Evolutionary conservation across 2,329 filamentous ascomycete genomes (phyloP), one percentile per base, ranked within the genome.

Genomic region (Cordyceps javanica): DNA sequence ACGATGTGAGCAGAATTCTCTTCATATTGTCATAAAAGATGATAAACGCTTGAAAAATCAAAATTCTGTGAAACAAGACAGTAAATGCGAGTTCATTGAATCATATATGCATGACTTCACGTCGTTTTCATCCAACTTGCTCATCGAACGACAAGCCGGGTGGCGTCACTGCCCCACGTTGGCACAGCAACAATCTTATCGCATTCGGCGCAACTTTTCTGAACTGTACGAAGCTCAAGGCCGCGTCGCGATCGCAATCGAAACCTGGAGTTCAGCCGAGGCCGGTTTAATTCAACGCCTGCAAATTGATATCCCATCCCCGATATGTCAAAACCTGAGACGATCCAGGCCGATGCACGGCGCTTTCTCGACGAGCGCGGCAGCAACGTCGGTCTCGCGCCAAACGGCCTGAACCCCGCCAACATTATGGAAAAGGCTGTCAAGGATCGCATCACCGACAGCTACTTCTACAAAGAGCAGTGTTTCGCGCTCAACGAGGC

Each of bases 401-500:
- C 84, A 59, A 87, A 93, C 70, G 91, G 91, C 60, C 88, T 95
- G 68, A 97, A 97, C 75, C 93, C 93, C 1, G 90, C 91, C n/a
- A 92, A 89, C 5, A 89, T 97, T 60, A 89, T 97, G 81, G 93
- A 97, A 73, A 96, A 96, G 72, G 89, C 91, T 41, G 91, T 97
- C 63, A 89, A 90, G 69, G 94, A 99, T 74, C 91, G 94, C 69
- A 97, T 99, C 72, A 86, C 92, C 64, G 91, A 96, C 69, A 90
- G 86, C 55, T 95, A 96, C 75, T 99, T 96, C 77, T 99, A 91
- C 89, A 97, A 97, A 73, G 94, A 97, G 75, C 92, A 97, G 76
- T 97, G 94, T 72, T 99, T 97, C 74, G 94, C 89, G 42, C 81
- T 99, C 63, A 99, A 97, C 76, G 85, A 87, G 69, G 83, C 84